Percentiles rank a stretch among this genome's conserved stretches.
phyloP scores from a whole-genome alignment of 148 eudicot species.

The Chenopodium berlandieri region DNA sequence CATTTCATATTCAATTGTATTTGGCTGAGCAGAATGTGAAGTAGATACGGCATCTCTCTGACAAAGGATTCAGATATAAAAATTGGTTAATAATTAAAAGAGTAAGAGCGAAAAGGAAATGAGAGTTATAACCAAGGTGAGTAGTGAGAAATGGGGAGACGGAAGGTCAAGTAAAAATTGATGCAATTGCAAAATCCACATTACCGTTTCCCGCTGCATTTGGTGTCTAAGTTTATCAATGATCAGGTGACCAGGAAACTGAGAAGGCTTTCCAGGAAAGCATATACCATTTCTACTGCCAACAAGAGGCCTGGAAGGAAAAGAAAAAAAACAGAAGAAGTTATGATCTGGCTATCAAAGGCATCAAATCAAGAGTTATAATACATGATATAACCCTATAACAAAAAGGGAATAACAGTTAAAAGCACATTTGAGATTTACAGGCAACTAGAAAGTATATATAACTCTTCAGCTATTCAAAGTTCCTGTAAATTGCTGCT shows the following conservation, averaged over 20 bases:
- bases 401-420: background rate
- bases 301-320: slow-evolving; percentile 58
- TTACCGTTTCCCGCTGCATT: slow-evolving; percentile 48
- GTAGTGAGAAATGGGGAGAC: background rate
- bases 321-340: background rate
- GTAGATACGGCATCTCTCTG: slow-evolving; percentile 79
- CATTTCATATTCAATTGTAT: slow-evolving; percentile 73
- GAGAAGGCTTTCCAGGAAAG: slow-evolving; percentile 38
- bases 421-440: background rate
- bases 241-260: slow-evolving; percentile 57
- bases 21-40: slow-evolving; percentile 70
- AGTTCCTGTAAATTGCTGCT: background rate
- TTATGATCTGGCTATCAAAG: background rate
- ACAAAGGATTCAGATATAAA: slow-evolving; percentile 8
- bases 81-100: background rate
- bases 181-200: no score
- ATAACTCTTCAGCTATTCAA: background rate
- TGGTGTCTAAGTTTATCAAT: slow-evolving; percentile 41
- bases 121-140: background rate
- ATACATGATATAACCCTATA: background rate
- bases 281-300: slow-evolving; percentile 30
- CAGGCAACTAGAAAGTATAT: background rate
- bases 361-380: background rate
- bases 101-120: slow-evolving; percentile 1
- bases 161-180: slow-evolving; percentile 1